Percentiles rank a stretch among this genome's conserved stretches.
Conservation (phyloP, 1,284 basidiomycete genomes). For the Malassezia slooffiae region DNA sequence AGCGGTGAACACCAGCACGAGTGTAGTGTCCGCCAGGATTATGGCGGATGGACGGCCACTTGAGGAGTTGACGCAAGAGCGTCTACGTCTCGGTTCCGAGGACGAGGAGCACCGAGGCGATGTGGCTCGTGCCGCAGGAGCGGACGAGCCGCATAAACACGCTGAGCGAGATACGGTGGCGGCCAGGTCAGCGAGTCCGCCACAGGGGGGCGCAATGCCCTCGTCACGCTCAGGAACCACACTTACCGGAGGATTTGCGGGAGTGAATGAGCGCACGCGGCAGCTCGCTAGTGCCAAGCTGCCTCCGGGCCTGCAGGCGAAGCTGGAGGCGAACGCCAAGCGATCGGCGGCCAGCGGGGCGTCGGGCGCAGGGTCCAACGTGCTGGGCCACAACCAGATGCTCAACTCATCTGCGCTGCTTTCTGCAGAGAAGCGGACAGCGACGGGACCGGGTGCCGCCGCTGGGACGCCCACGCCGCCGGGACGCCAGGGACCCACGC, state of each 20-base stretch:
- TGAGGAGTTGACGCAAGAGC: too few relatives aligned
- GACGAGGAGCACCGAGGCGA: too few relatives aligned
- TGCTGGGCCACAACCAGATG: constrained; percentile 28
- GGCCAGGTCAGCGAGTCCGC: too few relatives aligned
- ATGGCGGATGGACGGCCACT: too few relatives aligned
- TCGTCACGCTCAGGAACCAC: too few relatives aligned
- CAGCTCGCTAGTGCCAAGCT: constrained; percentile 34
- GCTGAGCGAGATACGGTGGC: too few relatives aligned
- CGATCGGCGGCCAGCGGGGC: constrained; percentile 14
- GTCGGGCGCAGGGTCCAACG: constrained; percentile 6
- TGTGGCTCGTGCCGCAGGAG: too few relatives aligned
- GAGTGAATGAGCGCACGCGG: constrained; percentile 28
- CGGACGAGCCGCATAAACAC: too few relatives aligned
- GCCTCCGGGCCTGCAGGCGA: constrained; percentile 78
- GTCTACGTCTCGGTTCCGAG: too few relatives aligned
- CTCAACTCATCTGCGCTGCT: constrained; percentile 28
- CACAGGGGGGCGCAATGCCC: too few relatives aligned
- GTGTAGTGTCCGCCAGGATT: too few relatives aligned
- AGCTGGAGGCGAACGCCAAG: constrained; percentile 61
- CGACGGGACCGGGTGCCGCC: constrained; percentile 2
- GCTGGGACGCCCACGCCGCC: constrained; percentile 8
- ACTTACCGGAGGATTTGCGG: constrained; percentile 18
- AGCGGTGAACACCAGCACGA: too few relatives aligned
- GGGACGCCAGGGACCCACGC: constrained; percentile 18
- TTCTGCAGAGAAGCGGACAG: constrained; percentile 3